Conservation (phyloP, 1,284 basidiomycete genomes). For the Naganishia liquefaciens region DNA sequence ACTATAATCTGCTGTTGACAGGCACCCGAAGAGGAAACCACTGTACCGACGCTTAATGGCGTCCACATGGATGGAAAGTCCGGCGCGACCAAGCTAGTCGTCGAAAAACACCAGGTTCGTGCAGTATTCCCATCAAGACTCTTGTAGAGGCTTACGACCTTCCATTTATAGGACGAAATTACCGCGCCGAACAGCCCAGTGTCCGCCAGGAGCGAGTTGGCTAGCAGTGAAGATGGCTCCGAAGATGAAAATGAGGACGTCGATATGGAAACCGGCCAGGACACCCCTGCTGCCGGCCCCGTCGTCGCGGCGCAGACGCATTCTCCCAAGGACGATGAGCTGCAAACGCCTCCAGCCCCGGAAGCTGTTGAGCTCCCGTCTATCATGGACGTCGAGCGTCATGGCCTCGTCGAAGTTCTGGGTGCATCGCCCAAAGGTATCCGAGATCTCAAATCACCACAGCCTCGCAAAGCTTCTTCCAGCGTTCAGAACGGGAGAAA, state of each 20-base stretch:
- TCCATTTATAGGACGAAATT: not conserved
- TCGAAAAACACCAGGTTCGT: not conserved
- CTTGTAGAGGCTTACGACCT: not conserved
- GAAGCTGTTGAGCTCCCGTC: not conserved
- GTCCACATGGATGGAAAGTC: not conserved
- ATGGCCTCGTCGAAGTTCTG: not conserved
- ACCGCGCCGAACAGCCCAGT: not conserved
- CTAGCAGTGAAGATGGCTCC: not conserved
- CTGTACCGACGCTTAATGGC: too few relatives aligned
- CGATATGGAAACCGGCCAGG: slow-evolving; percentile 23
- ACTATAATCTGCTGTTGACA: not conserved
- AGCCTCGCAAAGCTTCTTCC: not conserved
- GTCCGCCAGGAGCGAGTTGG: not conserved
- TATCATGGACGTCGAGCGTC: not conserved
- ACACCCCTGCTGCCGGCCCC: not conserved
- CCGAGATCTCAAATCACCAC: not conserved
- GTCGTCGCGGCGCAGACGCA: not conserved
- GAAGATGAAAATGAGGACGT: slow-evolving; percentile 21
- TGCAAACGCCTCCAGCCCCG: not conserved
- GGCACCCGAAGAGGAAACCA: too few relatives aligned
- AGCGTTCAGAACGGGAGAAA: not conserved
- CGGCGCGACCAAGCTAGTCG: not conserved
- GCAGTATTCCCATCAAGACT: too few relatives aligned
- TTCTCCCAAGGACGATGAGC: not conserved
- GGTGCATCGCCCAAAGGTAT: slow-evolving; percentile 5